Evolutionary conservation across 257 asterid genomes (phyloP).

Genomic region (Rauvolfia tetraphylla): DNA sequence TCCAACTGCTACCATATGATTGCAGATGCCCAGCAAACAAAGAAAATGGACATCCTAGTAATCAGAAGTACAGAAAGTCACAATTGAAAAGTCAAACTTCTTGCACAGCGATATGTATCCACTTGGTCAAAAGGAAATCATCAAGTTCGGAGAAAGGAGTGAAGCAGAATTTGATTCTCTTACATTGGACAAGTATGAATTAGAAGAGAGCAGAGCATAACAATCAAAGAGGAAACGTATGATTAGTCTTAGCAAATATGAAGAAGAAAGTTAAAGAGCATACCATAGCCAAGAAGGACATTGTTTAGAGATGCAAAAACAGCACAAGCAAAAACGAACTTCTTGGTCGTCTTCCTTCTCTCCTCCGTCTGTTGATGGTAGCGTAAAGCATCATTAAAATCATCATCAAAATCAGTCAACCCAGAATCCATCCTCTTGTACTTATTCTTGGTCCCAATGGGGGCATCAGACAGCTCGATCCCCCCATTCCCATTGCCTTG

Average conservation of each 20-base stretch:
- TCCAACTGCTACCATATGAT: background rate
- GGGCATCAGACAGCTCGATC: slow-evolving; percentile 36
- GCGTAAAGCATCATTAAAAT: slow-evolving; percentile 39
- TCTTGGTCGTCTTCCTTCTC: slow-evolving; percentile 51
- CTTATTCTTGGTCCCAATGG: slow-evolving; percentile 58
- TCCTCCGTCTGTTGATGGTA: slow-evolving; percentile 49
- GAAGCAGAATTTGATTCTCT: background rate
- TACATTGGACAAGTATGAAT: background rate
- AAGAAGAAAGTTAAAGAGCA: slow-evolving; percentile 1
- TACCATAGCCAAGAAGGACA: slow-evolving; percentile 95
- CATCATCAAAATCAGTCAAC: slow-evolving; percentile 32
- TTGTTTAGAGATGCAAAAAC: slow-evolving; percentile 90
- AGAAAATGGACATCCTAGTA: background rate
- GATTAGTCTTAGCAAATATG: background rate
- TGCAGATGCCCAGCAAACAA: background rate
- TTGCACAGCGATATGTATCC: background rate
- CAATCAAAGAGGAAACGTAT: background rate
- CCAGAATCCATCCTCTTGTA: slow-evolving; percentile 66
- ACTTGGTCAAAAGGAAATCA: background rate
- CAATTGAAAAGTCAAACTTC: background rate
- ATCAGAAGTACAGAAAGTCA: background rate
- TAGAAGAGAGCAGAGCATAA: background rate
- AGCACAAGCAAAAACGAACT: slow-evolving; percentile 87
- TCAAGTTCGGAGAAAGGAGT: background rate
- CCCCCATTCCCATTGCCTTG: slow-evolving; percentile 56